phyloP scores from a whole-genome alignment of 495 filamentous ascomycete species.

The Lophium mytilinum region DNA sequence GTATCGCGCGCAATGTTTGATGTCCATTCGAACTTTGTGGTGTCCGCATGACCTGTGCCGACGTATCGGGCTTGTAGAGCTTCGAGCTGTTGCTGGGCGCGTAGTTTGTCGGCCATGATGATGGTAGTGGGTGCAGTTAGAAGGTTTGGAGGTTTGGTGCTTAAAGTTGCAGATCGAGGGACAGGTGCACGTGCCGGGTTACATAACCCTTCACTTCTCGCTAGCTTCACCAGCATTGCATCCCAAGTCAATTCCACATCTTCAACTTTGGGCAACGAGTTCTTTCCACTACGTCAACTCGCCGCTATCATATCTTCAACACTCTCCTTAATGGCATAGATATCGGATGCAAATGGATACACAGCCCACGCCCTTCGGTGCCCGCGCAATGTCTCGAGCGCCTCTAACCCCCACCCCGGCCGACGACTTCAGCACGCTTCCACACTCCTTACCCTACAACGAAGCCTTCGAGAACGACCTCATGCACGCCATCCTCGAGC shows the following conservation, averaged over 20 bases:
- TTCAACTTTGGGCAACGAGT: too few species aligned
- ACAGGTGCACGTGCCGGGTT: background rate
- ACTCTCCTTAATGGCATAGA: too few species aligned
- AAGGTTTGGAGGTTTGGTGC: background rate
- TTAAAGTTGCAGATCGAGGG: background rate
- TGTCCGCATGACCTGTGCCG: conserved; percentile 97
- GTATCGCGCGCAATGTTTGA: conserved; percentile 52
- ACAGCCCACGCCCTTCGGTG: too few species aligned
- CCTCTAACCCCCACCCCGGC: conserved; percentile 16
- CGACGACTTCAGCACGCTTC: conserved; percentile 10
- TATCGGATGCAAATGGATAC: too few species aligned
- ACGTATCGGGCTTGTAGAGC: conserved; percentile 87
- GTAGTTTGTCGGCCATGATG: conserved; percentile 86
- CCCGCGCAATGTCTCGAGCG: conserved; percentile 5
- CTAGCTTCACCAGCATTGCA: too few species aligned
- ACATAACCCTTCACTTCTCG: background rate
- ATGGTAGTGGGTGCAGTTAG: background rate
- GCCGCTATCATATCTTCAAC: too few species aligned
- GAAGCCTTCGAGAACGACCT: conserved; percentile 32
- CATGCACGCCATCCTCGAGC: conserved; percentile 28
- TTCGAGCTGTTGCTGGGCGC: conserved; percentile 94
- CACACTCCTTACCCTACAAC: conserved; percentile 25
- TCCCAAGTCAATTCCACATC: too few species aligned
- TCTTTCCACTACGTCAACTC: too few species aligned
- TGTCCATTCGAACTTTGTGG: conserved; percentile 91